Percentiles rank a stretch among this genome's conserved stretches.
phyloP scores from a whole-genome alignment of 805 yeast genomes.

The Suhomyces emberorum region DNA sequence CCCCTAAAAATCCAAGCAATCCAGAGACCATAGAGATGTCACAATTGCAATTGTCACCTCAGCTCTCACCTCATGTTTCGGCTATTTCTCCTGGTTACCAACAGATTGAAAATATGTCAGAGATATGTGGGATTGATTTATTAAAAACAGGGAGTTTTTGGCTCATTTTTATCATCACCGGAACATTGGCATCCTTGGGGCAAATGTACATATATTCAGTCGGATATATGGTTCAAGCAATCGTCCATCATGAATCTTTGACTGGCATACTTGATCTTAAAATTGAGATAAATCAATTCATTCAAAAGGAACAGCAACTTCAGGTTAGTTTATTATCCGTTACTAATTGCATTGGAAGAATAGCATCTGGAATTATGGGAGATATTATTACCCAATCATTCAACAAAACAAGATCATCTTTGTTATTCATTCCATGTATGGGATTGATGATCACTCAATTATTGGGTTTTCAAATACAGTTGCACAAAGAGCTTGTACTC shows the following conservation, averaged over 20 bases:
- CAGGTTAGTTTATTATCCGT: constrained; percentile 74
- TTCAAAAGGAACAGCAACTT: constrained; percentile 58
- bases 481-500: constrained; percentile 41
- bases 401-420: constrained; percentile 48
- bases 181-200: constrained; percentile 40
- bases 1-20: background rate
- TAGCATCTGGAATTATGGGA: constrained; percentile 60
- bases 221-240: constrained; percentile 44
- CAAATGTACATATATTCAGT: constrained; percentile 48
- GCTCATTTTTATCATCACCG: constrained; percentile 37
- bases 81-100: constrained; percentile 7
- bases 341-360: constrained; percentile 64
- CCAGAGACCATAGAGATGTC: constrained; percentile 8
- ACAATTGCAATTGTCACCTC: constrained; percentile 7
- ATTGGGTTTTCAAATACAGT: constrained; percentile 36
- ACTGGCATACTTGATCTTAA: background rate
- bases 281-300: constrained; percentile 25
- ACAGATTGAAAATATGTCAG: background rate
- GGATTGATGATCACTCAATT: constrained; percentile 51
- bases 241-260: constrained; percentile 15
- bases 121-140: constrained; percentile 17
- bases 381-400: constrained; percentile 52
- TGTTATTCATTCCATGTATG: constrained; percentile 50
- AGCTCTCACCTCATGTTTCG: constrained; percentile 5
- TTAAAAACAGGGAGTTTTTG: constrained; percentile 30